phyloP scores from a whole-genome alignment of 495 filamentous ascomycete genomes.

The Aspergillus ellipticus region DNA sequence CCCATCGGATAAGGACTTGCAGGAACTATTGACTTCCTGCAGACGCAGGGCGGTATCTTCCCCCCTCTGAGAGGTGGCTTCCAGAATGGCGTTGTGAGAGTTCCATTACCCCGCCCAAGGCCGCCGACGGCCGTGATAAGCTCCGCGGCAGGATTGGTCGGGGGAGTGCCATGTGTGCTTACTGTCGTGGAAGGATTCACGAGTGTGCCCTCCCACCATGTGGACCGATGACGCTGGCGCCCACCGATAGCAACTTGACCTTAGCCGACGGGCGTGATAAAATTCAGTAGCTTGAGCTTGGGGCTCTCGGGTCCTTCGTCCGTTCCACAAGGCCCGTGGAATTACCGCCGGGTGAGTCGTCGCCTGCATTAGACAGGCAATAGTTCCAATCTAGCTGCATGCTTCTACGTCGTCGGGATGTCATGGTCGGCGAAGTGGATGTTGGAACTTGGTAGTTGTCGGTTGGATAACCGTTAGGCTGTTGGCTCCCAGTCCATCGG shows the following conservation, averaged over 20 bases:
- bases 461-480: too few relatives aligned
- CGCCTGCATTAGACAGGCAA: not conserved
- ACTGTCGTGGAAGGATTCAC: not conserved
- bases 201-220: not conserved
- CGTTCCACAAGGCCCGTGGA: not conserved
- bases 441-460: too few relatives aligned
- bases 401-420: not conserved
- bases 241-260: not conserved
- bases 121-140: not conserved
- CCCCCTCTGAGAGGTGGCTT: not conserved
- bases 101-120: not conserved
- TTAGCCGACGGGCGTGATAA: not conserved
- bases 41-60: not conserved
- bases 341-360: not conserved
- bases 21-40: conserved; percentile 13
- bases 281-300: not conserved
- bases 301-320: not conserved
- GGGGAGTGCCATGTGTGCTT: not conserved
- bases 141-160: not conserved
- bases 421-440: not conserved
- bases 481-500: too few relatives aligned
- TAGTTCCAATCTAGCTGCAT: not conserved
- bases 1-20: not conserved
- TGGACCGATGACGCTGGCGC: not conserved
- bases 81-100: not conserved